These are phyloP conservation scores for Leccinum griseonigrum DNA, from an alignment of 1,284 basidiomycete species.

Conservation along the genomic window DNA sequence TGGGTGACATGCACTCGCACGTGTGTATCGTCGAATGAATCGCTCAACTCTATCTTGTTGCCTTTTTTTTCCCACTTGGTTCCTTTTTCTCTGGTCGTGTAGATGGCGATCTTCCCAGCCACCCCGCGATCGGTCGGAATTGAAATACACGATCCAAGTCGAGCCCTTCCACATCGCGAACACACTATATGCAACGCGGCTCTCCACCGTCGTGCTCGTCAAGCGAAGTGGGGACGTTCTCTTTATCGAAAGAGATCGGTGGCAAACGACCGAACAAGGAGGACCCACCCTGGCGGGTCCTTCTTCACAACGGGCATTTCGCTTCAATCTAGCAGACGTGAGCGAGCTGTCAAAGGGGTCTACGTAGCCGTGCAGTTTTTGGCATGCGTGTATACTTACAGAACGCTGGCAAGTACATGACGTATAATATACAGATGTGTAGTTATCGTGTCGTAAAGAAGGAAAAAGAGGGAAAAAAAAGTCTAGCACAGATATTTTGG, in stretches of 20 bases:
- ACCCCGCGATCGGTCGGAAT: constrained; percentile 47
- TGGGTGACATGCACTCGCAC: constrained; percentile 36
- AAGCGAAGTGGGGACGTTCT: constrained; percentile 55
- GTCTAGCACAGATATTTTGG: constrained; percentile 32
- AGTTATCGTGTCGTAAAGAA: constrained; percentile 13
- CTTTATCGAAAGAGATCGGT: constrained; percentile 73
- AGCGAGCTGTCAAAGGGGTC: constrained; percentile 19
- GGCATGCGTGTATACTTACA: constrained; percentile 13
- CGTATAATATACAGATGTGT: constrained; percentile 32
- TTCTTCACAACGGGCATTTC: constrained; percentile 49
- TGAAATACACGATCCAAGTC: constrained; percentile 62
- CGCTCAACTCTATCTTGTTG: constrained; percentile 5
- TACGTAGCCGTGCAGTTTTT: constrained; percentile 13
- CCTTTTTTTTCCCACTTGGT: neutral
- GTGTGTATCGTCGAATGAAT: constrained; percentile 3
- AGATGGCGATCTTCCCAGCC: constrained; percentile 50
- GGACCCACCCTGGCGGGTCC: constrained; percentile 39
- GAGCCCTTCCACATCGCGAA: constrained; percentile 40
- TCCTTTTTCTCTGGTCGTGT: constrained; percentile 1
- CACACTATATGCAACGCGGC: constrained; percentile 61
- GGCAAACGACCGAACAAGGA: constrained; percentile 44
- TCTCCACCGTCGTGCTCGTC: constrained; percentile 71
- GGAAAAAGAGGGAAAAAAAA: constrained; percentile 1
- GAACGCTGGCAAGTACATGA: constrained; percentile 29
- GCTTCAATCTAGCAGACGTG: constrained; percentile 41